Base-by-base conservation (phyloP, 208 protist genomes). In the Leishmania guyanensis region DNA sequence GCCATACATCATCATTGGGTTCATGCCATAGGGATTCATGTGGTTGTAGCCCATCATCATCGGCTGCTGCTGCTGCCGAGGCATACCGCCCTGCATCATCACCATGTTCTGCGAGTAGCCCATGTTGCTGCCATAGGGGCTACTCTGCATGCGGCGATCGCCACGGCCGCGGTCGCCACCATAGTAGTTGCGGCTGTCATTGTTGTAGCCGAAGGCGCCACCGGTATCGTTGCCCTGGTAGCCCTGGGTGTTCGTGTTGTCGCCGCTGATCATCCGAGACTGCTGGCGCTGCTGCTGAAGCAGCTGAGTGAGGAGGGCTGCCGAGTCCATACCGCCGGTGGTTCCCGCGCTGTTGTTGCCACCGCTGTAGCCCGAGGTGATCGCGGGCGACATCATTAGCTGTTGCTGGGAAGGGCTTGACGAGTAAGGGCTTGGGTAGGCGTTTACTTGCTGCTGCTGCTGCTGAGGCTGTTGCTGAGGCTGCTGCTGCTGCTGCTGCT, bases 1-100 rank as follows among this genome's bases (percentile, higher is more conserved):
- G 58, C 75, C 80, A 46, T 76, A 77, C 80, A 88, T 86, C 83
- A 91, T 86, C 80, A 87, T 81, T 46, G 68, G 65, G 73, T 77
- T 36, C 73, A 77, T 82, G 75, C 70, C 84, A 83, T 81, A 84
- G 69, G 39, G 75, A 58, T 71, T 76, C 79, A 50, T 79, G 75
- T 46, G 65, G 80, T 72, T 39, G 73, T 43, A 65, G 62, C 75
- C 79, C 75, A 71, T 76, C 83, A 82, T 85, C 62, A 77, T 66
- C 53, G 65, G 62, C 60, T 64, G 76, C 36, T 73, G 78, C 60
- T 77, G 80, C 80, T 76, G 82, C 77, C 78, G 77, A 36, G 51
- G 58, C 64, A 80, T 78, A 50, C 60, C 58, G 36, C 80, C 72
- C 69, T 75, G 64, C 66, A 84, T 80, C 75, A 82, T 80, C 75